Percentiles rank a stretch among this genome's conserved stretches.
These are phyloP conservation scores for Sclerotinia nivalis DNA, from an alignment of 2,329 filamentous ascomycete genomes.

Conservation along the genomic window DNA sequence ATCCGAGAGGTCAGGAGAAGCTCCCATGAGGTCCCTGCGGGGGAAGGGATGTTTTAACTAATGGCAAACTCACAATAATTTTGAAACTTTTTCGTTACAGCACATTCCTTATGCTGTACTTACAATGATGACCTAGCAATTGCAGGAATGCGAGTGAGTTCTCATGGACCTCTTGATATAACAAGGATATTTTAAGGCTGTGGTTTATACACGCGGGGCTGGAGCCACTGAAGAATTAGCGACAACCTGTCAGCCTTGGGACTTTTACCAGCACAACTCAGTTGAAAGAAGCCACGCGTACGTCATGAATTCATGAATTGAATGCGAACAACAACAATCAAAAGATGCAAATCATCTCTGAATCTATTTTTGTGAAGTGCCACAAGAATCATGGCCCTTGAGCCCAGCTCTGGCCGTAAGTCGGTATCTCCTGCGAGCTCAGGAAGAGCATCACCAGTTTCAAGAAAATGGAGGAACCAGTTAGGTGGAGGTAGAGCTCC, in stretches of 20 bases:
- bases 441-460: slow-evolving; percentile 74
- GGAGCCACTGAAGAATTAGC: slow-evolving; percentile 23
- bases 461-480: slow-evolving; percentile 75
- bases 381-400: slow-evolving; percentile 59
- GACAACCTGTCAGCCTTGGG: slow-evolving; percentile 24
- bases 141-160: neutral
- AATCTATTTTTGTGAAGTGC: slow-evolving; percentile 32
- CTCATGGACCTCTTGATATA: neutral
- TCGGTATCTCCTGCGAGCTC: slow-evolving; percentile 79
- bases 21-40: slow-evolving; percentile 32
- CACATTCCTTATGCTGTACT: slow-evolving; percentile 3
- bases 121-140: neutral
- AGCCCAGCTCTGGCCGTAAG: slow-evolving; percentile 56
- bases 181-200: slow-evolving; percentile 19
- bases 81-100: neutral
- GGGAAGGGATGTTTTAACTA: neutral
- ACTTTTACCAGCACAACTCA: slow-evolving; percentile 13
- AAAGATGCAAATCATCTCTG: slow-evolving; percentile 33
- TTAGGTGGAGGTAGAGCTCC: slow-evolving; percentile 68
- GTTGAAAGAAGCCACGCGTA: slow-evolving; percentile 32
- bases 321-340: slow-evolving; percentile 19
- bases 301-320: slow-evolving; percentile 22
- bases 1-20: slow-evolving; percentile 24
- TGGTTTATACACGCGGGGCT: slow-evolving; percentile 19
- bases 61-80: slow-evolving; percentile 13